phyloP scores from a whole-genome alignment of 169 alveolate species.

The Cryptosporidium viatorum region DNA sequence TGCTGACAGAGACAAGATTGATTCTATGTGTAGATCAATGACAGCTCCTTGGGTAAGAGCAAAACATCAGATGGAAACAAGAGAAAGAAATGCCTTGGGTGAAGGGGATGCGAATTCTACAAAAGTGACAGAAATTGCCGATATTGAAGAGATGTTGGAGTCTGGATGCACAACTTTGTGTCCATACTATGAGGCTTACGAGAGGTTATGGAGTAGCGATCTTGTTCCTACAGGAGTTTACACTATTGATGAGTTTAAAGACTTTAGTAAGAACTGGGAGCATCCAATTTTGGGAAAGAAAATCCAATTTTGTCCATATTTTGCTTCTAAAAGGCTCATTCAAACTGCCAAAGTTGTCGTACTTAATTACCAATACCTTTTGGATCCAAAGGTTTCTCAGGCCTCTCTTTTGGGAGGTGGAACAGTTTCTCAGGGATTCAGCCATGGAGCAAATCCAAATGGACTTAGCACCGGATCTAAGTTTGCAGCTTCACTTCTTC shows the following conservation, averaged over 20 bases:
- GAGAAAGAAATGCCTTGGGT: background rate
- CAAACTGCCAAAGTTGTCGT: constrained; percentile 94
- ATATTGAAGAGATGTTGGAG: constrained; percentile 70
- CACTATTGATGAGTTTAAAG: constrained; percentile 94
- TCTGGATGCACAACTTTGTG: constrained; percentile 75
- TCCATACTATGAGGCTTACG: constrained; percentile 86
- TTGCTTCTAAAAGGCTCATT: constrained; percentile 92
- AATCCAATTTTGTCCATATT: constrained; percentile 93
- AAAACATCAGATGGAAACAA: constrained; percentile 21
- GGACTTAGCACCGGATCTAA: constrained; percentile 28
- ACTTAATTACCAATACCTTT: constrained; percentile 93
- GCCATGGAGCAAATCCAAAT: constrained; percentile 75
- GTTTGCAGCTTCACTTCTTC: constrained; percentile 40
- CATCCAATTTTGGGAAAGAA: constrained; percentile 79
- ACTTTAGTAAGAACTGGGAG: constrained; percentile 84
- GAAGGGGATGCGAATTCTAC: constrained; percentile 22
- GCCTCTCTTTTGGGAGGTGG: constrained; percentile 76
- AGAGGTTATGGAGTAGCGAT: constrained; percentile 82
- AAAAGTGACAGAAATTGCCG: constrained; percentile 33
- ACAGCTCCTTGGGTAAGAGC: constrained; percentile 90
- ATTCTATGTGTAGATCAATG: constrained; percentile 81
- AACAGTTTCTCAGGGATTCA: constrained; percentile 57
- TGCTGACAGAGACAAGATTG: constrained; percentile 92
- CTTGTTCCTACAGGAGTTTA: constrained; percentile 90
- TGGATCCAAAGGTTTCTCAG: constrained; percentile 95